Evolutionary conservation across 306 rosid species (phyloP), one percentile per base, ranked within the genome.

Genomic region (Chamaecrista fasciculata): DNA sequence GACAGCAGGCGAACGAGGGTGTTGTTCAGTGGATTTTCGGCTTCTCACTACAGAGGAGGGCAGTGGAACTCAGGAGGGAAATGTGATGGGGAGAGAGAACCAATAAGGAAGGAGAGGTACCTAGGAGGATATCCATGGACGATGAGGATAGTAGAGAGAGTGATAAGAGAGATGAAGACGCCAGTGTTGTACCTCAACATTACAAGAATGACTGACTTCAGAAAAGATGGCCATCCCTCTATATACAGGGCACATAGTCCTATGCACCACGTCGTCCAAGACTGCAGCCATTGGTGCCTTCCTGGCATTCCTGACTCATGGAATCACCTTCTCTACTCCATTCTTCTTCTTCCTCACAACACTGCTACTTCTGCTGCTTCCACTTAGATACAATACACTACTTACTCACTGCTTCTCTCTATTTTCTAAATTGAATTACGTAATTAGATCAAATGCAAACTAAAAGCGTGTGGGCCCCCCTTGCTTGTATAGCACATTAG

Each of bases 291-390:
- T 3, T 79, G 83, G 83, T 79, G 83, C 79, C 83, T 79, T 40
- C 83, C 83, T 69, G 83, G 79, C 65, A 79, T 79, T 74, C 83
- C 83, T 47, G 83, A 79, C 76, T 79, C 79, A 61, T 79, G 83
- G 83, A 79, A 74, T 74, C 65, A 74, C 23, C 69, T 79, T 16
- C 73, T 79, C 16, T 74, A 69, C 63, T 66, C 73, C 44, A 74
- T 58, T 74, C 50, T 79, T 47, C 83, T 74, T 20, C 28, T 1
- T 51, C 15, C 2, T 20, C 56, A 1, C 15, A 11, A 40, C 46
- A 40, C n/a, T n/a, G 6, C 6, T 33, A 33, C 6, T 33, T 33
- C 36, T 8, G 6, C 36, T 33, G 36, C 36, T 33, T 33, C 36
- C 36, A 4, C 36, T 4, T 33, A 33, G 36, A 29, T 29, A 29